phyloP scores from a whole-genome alignment of 2,329 filamentous ascomycete genomes.

The Penicillium sp. region DNA sequence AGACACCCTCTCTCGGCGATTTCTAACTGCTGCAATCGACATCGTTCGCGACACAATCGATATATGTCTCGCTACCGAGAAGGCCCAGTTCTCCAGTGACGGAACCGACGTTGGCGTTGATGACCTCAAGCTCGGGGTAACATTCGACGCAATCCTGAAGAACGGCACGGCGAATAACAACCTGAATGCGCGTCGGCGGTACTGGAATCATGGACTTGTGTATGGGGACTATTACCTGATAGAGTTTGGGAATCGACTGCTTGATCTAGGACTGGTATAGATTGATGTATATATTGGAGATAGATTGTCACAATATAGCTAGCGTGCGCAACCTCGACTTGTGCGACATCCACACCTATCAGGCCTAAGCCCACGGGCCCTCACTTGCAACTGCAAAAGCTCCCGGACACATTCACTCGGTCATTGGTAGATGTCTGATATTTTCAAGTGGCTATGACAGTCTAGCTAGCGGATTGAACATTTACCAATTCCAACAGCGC shows the following conservation, averaged over 20 bases:
- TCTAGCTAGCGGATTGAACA: background rate
- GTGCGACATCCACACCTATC: too few species aligned
- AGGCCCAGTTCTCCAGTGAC: constrained; percentile 20
- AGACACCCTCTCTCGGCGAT: constrained; percentile 5
- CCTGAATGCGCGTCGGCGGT: constrained; percentile 44
- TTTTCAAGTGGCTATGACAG: background rate
- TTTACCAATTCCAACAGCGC: background rate
- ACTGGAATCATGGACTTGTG: constrained; percentile 47
- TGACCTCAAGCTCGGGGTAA: background rate
- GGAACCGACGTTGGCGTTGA: constrained; percentile 38
- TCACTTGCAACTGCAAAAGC: too few species aligned
- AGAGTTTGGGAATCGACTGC: constrained; percentile 42
- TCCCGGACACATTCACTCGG: too few species aligned
- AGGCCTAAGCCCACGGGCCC: too few species aligned
- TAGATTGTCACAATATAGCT: background rate
- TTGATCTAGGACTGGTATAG: background rate
- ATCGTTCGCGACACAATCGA: constrained; percentile 22
- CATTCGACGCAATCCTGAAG: constrained; percentile 43
- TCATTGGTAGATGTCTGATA: too few species aligned
- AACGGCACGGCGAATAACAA: constrained; percentile 51
- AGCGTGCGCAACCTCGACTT: background rate
- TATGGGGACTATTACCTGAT: constrained; percentile 51
- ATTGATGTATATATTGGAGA: background rate
- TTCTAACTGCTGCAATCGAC: constrained; percentile 12
- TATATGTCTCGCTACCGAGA: background rate